These are phyloP conservation scores for Gloeophyllum trabeum DNA, from an alignment of 768 basidiomycete species.

Conservation along the genomic window DNA sequence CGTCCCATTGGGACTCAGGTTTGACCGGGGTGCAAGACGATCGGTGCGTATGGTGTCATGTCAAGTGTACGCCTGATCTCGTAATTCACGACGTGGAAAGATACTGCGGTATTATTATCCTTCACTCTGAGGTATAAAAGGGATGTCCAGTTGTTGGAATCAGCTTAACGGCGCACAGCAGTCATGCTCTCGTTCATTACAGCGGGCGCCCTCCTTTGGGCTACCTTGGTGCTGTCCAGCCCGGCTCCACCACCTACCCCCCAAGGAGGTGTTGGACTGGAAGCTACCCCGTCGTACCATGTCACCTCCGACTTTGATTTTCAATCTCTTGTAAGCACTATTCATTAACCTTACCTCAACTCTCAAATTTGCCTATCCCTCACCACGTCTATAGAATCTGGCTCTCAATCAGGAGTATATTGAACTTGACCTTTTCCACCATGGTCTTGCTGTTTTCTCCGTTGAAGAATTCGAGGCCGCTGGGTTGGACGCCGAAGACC, in stretches of 20 bases:
- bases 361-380: background rate
- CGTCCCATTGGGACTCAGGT: too few relatives aligned
- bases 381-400: constrained; percentile 32
- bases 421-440: constrained; percentile 49
- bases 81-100: too few relatives aligned
- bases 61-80: too few relatives aligned
- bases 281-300: constrained; percentile 20
- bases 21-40: too few relatives aligned
- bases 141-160: too few relatives aligned
- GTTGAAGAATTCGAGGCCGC: constrained; percentile 42
- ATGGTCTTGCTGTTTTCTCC: constrained; percentile 42
- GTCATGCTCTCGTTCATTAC: too few relatives aligned
- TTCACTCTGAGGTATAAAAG: too few relatives aligned
- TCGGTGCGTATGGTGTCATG: too few relatives aligned
- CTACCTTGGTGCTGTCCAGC: too few relatives aligned
- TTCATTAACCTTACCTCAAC: background rate
- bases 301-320: constrained; percentile 34
- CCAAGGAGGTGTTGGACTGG: constrained; percentile 14
- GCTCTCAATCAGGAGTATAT: constrained; percentile 57
- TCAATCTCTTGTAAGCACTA: constrained; percentile 29
- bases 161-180: too few relatives aligned
- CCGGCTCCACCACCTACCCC: constrained; percentile 5
- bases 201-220: too few relatives aligned
- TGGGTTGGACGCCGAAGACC: constrained; percentile 41
- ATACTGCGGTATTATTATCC: too few relatives aligned